phyloP scores from a whole-genome alignment of 306 rosid species.

The Astragalus membranaceus region DNA sequence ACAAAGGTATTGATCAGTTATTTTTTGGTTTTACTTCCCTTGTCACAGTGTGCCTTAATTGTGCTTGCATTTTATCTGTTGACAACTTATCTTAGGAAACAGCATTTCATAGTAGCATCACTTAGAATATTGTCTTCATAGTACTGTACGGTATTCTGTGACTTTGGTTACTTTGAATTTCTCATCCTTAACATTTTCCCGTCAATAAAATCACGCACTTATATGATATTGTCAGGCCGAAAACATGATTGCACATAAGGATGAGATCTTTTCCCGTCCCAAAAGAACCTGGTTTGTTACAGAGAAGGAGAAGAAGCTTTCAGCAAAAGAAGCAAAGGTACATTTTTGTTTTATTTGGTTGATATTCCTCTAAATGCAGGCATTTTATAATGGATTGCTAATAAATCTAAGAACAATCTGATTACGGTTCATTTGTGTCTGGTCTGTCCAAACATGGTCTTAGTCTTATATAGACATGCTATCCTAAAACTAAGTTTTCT shows the following conservation, averaged over 20 bases:
- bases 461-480: background rate
- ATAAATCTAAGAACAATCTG: constrained; percentile 1
- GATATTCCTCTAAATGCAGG: background rate
- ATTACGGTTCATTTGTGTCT: background rate
- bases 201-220: constrained; percentile 9
- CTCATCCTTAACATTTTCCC: background rate
- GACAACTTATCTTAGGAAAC: constrained; percentile 4
- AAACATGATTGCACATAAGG: constrained; percentile 82
- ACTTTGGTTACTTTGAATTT: background rate
- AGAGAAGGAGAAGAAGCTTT: constrained; percentile 69
- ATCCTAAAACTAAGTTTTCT: background rate
- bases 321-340: constrained; percentile 68
- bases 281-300: constrained; percentile 89
- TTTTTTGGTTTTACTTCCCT: constrained; percentile 3
- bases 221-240: constrained; percentile 61
- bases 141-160: background rate
- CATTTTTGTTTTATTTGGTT: background rate
- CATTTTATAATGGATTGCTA: background rate
- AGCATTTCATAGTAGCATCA: background rate
- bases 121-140: background rate
- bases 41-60: constrained; percentile 10
- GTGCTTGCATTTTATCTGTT: background rate
- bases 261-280: constrained; percentile 88
- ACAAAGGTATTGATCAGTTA: constrained; percentile 55
- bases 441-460: background rate